Evolutionary conservation across 371 early-diverging fungal genomes (phyloP).

Genomic region (Sporodiniella umbellata): DNA sequence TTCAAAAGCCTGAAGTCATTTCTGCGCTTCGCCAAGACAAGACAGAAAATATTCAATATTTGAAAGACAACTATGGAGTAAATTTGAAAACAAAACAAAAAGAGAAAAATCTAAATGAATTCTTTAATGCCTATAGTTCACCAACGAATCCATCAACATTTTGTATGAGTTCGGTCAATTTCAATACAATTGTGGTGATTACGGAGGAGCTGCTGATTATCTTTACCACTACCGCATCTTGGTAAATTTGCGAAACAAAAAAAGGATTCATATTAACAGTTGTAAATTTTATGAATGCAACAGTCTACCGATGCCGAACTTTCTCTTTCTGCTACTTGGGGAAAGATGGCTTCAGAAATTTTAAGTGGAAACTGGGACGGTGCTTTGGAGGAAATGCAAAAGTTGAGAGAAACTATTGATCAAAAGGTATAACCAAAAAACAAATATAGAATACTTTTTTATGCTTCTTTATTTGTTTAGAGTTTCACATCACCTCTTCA

Average conservation of each 20-base stretch:
- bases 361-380: constrained; percentile 90
- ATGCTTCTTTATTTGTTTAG: constrained; percentile 14
- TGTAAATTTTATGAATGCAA: background rate
- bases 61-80: constrained; percentile 82
- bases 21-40: constrained; percentile 89
- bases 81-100: background rate
- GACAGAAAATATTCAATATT: constrained; percentile 77
- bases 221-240: constrained; percentile 90
- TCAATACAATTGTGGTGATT: constrained; percentile 91
- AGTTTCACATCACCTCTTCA: constrained; percentile 70
- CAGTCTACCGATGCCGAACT: constrained; percentile 82
- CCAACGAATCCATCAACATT: constrained; percentile 76
- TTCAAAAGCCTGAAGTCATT: constrained; percentile 89
- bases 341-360: constrained; percentile 95
- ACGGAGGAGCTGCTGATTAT: constrained; percentile 88
- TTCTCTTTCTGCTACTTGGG: constrained; percentile 88
- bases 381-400: constrained; percentile 84
- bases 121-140: constrained; percentile 54
- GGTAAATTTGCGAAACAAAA: constrained; percentile 38
- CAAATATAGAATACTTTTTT: background rate
- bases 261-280: background rate
- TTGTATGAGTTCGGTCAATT: constrained; percentile 87
- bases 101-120: background rate
- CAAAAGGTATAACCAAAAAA: constrained; percentile 50
- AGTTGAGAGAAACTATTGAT: constrained; percentile 84